Percentiles rank a stretch among this genome's conserved stretches.
These are phyloP conservation scores for Paragyromitra xinjiangensis DNA, from an alignment of 495 filamentous ascomycete species.

Conservation along the genomic window DNA sequence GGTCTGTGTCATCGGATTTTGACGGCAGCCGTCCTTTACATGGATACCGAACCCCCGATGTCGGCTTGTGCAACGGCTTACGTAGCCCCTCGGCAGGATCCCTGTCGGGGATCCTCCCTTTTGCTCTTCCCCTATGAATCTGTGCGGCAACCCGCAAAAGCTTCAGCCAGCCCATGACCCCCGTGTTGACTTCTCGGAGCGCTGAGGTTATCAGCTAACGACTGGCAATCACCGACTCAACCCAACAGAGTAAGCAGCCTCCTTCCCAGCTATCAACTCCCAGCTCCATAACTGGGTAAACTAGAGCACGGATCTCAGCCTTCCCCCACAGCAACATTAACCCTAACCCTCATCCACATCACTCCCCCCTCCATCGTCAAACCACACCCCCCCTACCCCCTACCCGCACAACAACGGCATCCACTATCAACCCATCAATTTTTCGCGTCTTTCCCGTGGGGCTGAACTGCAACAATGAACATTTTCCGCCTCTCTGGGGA, in stretches of 20 bases:
- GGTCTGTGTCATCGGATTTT: neutral
- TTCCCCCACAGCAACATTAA: neutral
- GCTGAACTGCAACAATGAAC: slow-evolving; percentile 58
- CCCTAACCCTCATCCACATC: slow-evolving; percentile 11
- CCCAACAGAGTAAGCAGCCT: too few species aligned
- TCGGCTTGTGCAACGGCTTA: neutral
- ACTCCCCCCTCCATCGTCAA: slow-evolving; percentile 23
- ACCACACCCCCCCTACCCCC: slow-evolving; percentile 5
- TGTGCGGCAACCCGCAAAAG: neutral
- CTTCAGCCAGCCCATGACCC: neutral
- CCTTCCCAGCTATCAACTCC: neutral
- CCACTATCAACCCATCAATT: neutral
- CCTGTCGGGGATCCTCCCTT: neutral
- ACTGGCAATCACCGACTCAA: too few species aligned
- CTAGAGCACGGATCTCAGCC: neutral
- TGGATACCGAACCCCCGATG: neutral
- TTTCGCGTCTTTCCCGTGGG: neutral
- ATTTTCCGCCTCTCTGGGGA: slow-evolving; percentile 84
- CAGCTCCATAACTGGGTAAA: neutral
- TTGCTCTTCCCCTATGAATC: neutral
- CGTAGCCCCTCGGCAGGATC: neutral
- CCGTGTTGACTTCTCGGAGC: too few species aligned
- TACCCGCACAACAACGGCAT: neutral
- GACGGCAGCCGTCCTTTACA: neutral
- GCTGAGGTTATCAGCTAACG: too few species aligned